A percentile compares a stretch with the other conserved stretches of the same genome.
These are phyloP conservation scores for Somion occarium DNA, from an alignment of 1,284 basidiomycete species.

Conservation along the genomic window DNA sequence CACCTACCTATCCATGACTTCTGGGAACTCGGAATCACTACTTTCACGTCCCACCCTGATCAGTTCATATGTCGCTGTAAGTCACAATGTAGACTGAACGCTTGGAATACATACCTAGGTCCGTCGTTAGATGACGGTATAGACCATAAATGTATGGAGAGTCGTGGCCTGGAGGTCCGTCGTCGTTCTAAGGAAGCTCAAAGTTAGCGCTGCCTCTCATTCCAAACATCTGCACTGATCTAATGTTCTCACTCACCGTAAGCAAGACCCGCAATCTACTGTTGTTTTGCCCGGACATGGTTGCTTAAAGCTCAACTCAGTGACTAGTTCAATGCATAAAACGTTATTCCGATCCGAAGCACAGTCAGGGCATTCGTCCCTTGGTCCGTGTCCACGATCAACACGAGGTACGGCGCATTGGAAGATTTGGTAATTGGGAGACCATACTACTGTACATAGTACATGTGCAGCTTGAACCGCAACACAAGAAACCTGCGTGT, in stretches of 20 bases:
- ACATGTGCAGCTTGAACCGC: too few relatives aligned
- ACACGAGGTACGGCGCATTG: too few relatives aligned
- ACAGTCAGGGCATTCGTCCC: too few relatives aligned
- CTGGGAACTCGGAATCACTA: constrained; percentile 84
- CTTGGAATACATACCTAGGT: constrained; percentile 46
- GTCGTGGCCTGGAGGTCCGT: constrained; percentile 75
- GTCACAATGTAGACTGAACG: not conserved
- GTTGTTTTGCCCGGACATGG: constrained; percentile 18
- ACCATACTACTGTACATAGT: too few relatives aligned
- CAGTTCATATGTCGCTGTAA: constrained; percentile 4
- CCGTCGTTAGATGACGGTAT: constrained; percentile 59
- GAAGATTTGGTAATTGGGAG: too few relatives aligned
- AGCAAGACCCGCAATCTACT: constrained; percentile 50
- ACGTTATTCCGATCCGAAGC: too few relatives aligned
- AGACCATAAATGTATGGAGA: constrained; percentile 86
- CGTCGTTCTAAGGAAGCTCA: constrained; percentile 62
- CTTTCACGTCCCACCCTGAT: constrained; percentile 85
- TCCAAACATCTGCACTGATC: too few relatives aligned
- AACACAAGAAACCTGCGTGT: too few relatives aligned
- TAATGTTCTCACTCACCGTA: constrained; percentile 51
- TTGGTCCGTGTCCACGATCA: too few relatives aligned
- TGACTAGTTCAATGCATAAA: not conserved
- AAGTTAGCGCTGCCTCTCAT: constrained; percentile 2
- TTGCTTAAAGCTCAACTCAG: not conserved
- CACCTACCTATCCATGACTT: constrained; percentile 83